A percentile compares a stretch with the other conserved stretches of the same genome.
These are phyloP conservation scores for Hirsutella minnesotensis DNA, from an alignment of 2,329 filamentous ascomycete species.

Conservation along the genomic window DNA sequence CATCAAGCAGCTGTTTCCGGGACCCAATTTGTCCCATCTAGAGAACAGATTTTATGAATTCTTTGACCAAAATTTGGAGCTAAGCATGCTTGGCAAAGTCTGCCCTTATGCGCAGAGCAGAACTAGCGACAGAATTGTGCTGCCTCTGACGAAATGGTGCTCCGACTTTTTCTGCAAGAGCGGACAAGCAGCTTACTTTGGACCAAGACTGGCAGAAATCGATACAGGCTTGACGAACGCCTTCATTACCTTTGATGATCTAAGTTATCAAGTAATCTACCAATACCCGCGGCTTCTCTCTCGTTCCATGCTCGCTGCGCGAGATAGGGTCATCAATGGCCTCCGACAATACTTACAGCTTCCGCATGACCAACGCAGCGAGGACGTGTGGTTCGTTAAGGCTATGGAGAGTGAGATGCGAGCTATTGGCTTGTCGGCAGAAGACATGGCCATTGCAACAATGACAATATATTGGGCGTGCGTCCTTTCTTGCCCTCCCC, in stretches of 20 bases:
- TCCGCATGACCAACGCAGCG: neutral
- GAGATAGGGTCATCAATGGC: neutral
- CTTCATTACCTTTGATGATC: neutral
- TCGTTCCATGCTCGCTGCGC: neutral
- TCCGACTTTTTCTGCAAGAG: neutral
- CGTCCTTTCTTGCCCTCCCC: neutral
- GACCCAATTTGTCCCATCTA: no score
- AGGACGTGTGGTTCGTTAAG: neutral
- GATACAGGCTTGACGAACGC: neutral
- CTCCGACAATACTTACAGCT: neutral
- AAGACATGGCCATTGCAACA: neutral
- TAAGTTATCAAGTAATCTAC: neutral
- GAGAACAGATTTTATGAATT: no score
- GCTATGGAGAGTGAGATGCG: neutral
- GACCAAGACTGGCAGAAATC: neutral
- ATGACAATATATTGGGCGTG: no score
- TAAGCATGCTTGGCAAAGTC: no score
- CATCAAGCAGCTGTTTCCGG: no score
- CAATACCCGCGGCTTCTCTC: neutral
- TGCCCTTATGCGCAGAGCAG: no score
- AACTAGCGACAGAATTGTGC: neutral
- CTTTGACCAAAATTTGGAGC: no score
- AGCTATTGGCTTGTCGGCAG: neutral
- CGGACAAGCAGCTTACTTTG: neutral
- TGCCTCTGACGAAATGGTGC: neutral